Percentiles rank a stretch among this genome's conserved stretches.
phyloP scores from a whole-genome alignment of 495 filamentous ascomycete species.

The Penicillium samsonianum region DNA sequence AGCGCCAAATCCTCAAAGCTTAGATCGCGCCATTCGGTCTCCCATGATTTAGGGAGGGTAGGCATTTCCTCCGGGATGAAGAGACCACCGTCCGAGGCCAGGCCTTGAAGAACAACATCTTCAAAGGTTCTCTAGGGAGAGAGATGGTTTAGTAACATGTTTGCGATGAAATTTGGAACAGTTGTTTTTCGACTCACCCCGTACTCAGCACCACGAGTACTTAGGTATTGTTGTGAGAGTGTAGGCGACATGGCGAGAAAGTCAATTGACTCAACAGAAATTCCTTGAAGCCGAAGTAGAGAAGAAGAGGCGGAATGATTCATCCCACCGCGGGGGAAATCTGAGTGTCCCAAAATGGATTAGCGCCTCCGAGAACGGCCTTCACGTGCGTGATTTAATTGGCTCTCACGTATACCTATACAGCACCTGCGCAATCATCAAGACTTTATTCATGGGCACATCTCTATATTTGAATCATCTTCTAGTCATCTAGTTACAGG shows the following conservation, averaged over 20 bases:
- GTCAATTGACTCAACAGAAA: constrained; percentile 2
- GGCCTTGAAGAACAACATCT: constrained; percentile 84
- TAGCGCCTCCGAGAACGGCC: constrained; percentile 39
- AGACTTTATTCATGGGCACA: neutral
- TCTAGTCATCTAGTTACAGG: neutral
- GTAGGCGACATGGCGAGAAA: constrained; percentile 18
- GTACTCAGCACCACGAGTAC: constrained; percentile 77
- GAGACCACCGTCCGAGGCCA: constrained; percentile 84
- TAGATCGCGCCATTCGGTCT: constrained; percentile 69
- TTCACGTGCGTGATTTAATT: constrained; percentile 22
- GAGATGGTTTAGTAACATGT: neutral
- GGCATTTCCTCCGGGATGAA: constrained; percentile 88
- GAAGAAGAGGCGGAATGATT: constrained; percentile 17
- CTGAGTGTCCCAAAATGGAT: neutral
- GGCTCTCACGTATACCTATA: neutral
- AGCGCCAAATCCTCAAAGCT: constrained; percentile 74
- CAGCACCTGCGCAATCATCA: no score
- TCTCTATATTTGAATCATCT: neutral
- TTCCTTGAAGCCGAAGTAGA: neutral
- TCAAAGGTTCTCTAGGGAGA: constrained; percentile 66
- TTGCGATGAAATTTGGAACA: neutral
- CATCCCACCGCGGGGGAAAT: constrained; percentile 15
- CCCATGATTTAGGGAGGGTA: neutral
- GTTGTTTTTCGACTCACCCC: constrained; percentile 53
- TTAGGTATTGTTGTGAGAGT: constrained; percentile 73